Base-by-base conservation (phyloP, 169 alveolate species). In the Hepatocystis sp. region DNA sequence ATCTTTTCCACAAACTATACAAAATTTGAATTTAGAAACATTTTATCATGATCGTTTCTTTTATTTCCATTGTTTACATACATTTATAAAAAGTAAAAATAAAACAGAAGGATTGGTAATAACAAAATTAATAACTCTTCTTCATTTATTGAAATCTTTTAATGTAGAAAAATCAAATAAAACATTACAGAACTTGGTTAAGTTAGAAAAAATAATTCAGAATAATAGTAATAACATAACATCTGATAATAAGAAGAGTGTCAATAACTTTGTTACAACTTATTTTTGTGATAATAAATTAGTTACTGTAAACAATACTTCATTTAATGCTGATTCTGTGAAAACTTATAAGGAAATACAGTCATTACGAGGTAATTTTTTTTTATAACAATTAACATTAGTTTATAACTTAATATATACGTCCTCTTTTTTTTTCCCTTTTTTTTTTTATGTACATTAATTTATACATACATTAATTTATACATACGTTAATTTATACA, bases 11-110 rank as follows among this genome's bases (percentile, higher is more conserved):
- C 86, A 56, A 39, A 30, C 49, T 13, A 44, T 71, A 11, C 86
- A 71, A 30, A 71, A 71, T 21, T 28, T 71, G 13, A 58, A 46
- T 44, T 64, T 71, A 0, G 86, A 71, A 30, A 71, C 58, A 63
- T 71, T 71, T 25, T 71, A 71, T 58, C 76, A 76, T 44, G 86
- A 71, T 44, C 40, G 58, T 13, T 71, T 49, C 32, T 71, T 71
- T 44, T 71, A 56, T 32, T 71, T 71, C 23, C 71, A 71, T 17
- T 71, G 86, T 44, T 34, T 71, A 39, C 61, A 71, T 19, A 47
- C 32, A 10, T 71, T 56, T 19, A 58, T 71, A n/a, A 71, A 71
- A 42, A 71, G 86, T 32, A 71, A 71, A 58, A 71, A 71, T 39
- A 71, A 71, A 58, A 64, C 58, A 0, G 86, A 71, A 36, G 86